A percentile compares a stretch with the other conserved stretches of the same genome.
These are phyloP conservation scores for Clonostachys chloroleuca DNA, from an alignment of 2,329 filamentous ascomycete genomes.

Conservation along the genomic window DNA sequence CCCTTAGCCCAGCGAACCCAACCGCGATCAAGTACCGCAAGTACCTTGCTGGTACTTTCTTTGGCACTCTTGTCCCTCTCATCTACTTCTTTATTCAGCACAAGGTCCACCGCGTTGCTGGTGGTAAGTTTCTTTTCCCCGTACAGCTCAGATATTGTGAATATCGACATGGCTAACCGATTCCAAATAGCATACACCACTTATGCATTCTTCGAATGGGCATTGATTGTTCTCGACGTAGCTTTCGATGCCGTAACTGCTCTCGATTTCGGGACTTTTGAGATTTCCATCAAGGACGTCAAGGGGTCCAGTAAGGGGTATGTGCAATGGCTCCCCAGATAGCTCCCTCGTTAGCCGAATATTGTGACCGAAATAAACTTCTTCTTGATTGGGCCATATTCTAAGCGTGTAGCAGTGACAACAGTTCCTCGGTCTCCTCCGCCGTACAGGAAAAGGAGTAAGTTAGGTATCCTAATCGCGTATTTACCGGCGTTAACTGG, in stretches of 20 bases:
- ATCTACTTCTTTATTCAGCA: constrained; percentile 98
- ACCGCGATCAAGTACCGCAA: constrained; percentile 86
- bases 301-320: constrained; percentile 96
- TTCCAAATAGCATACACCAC: constrained; percentile 76
- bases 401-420: constrained; percentile 43
- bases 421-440: constrained; percentile 37
- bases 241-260: constrained; percentile 94
- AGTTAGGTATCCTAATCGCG: constrained; percentile 23
- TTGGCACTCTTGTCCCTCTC: constrained; percentile 82
- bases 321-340: constrained; percentile 92
- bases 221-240: constrained; percentile 90
- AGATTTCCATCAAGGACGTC: constrained; percentile 82
- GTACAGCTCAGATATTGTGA: not conserved
- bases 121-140: constrained; percentile 58
- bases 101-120: constrained; percentile 90
- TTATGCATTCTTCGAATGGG: constrained; percentile 98
- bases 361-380: not conserved
- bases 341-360: constrained; percentile 35
- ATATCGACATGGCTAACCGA: constrained; percentile 2
- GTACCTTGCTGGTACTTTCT: constrained; percentile 77
- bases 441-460: constrained; percentile 69
- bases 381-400: constrained; percentile 15
- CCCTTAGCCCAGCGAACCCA: constrained; percentile 80
- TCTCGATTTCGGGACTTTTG: constrained; percentile 84
- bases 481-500: constrained; percentile 9